Percentiles rank a stretch among this genome's conserved stretches.
phyloP scores from a whole-genome alignment of 345 rosid genomes.

The Corymbia maculata region DNA sequence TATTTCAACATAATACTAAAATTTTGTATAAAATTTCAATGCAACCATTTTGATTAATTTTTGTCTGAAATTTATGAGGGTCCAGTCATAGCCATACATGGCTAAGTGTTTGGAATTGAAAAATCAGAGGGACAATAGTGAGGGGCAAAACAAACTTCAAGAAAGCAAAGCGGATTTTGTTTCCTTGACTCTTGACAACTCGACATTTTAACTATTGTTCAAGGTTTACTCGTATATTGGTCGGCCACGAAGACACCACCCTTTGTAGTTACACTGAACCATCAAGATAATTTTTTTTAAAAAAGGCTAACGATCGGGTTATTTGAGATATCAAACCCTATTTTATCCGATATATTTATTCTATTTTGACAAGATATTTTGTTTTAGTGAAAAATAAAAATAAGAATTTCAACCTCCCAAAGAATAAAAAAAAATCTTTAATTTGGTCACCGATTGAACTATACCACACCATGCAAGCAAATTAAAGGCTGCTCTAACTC shows the following conservation, averaged over 20 bases:
- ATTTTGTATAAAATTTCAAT: rapidly evolving
- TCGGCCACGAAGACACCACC: not conserved
- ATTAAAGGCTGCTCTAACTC: not conserved
- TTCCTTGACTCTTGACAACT: not conserved
- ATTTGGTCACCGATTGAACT: not conserved
- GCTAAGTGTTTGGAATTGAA: not conserved
- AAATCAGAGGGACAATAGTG: not conserved
- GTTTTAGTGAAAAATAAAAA: not conserved
- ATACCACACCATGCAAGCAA: not conserved
- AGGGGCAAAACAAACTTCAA: not conserved
- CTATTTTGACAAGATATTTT: not conserved
- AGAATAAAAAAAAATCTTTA: not conserved
- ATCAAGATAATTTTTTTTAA: not conserved
- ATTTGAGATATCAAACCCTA: not conserved
- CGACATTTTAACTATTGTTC: not conserved
- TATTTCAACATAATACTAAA: rapidly evolving
- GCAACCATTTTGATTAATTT: rapidly evolving
- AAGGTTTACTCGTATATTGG: not conserved
- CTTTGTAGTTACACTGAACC: not conserved
- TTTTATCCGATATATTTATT: not conserved
- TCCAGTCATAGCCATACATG: not conserved
- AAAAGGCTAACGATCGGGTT: not conserved
- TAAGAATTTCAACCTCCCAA: not conserved
- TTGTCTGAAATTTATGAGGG: rapidly evolving
- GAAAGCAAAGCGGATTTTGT: not conserved